Evolutionary conservation across 2,329 filamentous ascomycete genomes (phyloP).

Genomic region (Fusarium luffae): DNA sequence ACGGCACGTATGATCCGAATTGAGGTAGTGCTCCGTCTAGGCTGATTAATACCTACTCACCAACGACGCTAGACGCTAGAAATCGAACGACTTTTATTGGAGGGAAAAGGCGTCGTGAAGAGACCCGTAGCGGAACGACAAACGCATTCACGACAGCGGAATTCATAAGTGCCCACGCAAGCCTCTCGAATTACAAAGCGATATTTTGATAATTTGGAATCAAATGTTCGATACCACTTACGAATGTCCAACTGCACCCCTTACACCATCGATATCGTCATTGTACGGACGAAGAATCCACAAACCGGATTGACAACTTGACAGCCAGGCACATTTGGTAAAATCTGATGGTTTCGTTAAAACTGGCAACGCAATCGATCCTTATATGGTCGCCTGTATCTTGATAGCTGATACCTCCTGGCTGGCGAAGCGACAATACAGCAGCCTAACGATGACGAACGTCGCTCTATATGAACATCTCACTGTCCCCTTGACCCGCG

Average conservation of each 20-base stretch:
- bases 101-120: background rate
- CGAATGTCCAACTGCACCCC: background rate
- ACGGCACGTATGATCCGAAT: constrained; percentile 8
- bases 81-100: background rate
- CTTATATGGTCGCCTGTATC: background rate
- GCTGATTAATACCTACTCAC: background rate
- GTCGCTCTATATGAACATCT: background rate
- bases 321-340: background rate
- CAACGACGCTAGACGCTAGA: background rate
- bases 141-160: background rate
- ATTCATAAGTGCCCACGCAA: constrained; percentile 14
- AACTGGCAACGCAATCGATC: background rate
- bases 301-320: background rate
- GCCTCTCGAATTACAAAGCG: background rate
- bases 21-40: background rate
- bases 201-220: background rate
- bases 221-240: background rate
- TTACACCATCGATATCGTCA: background rate
- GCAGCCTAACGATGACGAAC: background rate
- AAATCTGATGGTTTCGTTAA: rapidly evolving
- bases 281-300: background rate
- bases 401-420: background rate
- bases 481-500: background rate
- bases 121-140: background rate
- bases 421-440: rapidly evolving